Evolutionary conservation across 2,329 filamentous ascomycete genomes (phyloP).

Genomic region (Colletotrichum sp.): DNA sequence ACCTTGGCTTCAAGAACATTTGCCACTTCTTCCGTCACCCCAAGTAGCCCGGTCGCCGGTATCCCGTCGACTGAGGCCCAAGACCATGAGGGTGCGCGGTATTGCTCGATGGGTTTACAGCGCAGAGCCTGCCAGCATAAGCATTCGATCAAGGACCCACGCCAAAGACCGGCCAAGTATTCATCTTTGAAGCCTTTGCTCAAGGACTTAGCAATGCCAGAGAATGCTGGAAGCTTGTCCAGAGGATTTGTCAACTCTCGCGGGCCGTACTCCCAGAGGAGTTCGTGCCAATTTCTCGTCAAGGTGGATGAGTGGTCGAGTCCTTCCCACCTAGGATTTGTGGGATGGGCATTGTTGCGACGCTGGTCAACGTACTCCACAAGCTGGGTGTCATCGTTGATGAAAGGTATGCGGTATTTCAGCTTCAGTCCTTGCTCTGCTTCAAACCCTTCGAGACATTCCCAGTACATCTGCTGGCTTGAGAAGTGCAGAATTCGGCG

Average conservation of each 20-base stretch:
- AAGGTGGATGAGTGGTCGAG: neutral
- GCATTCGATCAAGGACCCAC: neutral
- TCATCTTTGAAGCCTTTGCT: slow-evolving; percentile 23
- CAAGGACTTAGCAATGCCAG: slow-evolving; percentile 29
- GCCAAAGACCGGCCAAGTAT: slow-evolving; percentile 35
- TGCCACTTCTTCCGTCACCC: neutral
- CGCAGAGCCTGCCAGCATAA: slow-evolving; percentile 3
- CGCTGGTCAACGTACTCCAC: neutral
- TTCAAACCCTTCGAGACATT: slow-evolving; percentile 10
- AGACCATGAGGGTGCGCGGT: slow-evolving; percentile 17
- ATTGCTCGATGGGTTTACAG: neutral
- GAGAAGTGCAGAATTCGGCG: slow-evolving; percentile 30
- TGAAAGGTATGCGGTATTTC: neutral
- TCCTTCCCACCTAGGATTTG: neutral
- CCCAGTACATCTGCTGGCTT: slow-evolving; percentile 5
- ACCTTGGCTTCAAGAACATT: slow-evolving; percentile 1
- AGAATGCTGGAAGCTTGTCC: slow-evolving; percentile 34
- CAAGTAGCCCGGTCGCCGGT: neutral
- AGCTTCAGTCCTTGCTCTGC: slow-evolving; percentile 6
- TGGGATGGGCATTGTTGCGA: neutral
- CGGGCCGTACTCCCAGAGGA: neutral
- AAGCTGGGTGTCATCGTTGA: neutral
- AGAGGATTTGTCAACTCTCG: slow-evolving; percentile 21
- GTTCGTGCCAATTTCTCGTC: neutral
- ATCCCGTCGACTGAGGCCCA: slow-evolving; percentile 12